Percentiles rank a stretch among this genome's conserved stretches.
Evolutionary conservation across 208 protist genomes (phyloP).

Genomic region (Leishmania guyanensis): DNA sequence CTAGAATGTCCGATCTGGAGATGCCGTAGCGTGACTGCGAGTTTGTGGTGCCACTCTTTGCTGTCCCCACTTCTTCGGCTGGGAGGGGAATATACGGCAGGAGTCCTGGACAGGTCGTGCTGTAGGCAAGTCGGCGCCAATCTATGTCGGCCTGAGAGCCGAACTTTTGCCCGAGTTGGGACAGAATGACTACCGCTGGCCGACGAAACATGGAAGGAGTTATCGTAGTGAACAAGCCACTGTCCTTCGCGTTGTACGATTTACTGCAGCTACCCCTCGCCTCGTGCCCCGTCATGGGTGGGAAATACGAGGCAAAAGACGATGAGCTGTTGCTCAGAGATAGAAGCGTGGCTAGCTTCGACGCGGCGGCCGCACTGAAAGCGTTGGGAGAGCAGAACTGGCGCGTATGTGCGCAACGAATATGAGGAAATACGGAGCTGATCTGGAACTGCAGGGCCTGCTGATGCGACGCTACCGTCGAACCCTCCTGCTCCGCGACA

Average conservation of each 20-base stretch:
- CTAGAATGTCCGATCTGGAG: neutral
- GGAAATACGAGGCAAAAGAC: conserved; percentile 29
- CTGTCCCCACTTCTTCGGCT: conserved; percentile 8
- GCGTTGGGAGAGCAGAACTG: conserved; percentile 51
- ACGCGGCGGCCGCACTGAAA: neutral
- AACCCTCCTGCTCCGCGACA: neutral
- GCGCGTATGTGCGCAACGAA: conserved; percentile 51
- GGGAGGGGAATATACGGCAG: conserved; percentile 45
- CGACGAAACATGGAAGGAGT: conserved; percentile 55
- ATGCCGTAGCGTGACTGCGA: conserved; percentile 7
- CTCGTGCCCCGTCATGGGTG: conserved; percentile 1
- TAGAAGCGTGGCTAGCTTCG: conserved; percentile 17
- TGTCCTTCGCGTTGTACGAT: conserved; percentile 48
- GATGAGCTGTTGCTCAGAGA: conserved; percentile 26
- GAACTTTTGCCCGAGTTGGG: conserved; percentile 84
- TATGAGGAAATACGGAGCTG: conserved; percentile 48
- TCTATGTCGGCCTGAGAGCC: conserved; percentile 69
- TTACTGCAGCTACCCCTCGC: neutral
- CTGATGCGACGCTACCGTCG: conserved; percentile 5
- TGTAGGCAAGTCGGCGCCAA: conserved; percentile 80
- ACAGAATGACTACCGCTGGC: conserved; percentile 83
- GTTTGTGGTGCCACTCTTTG: neutral
- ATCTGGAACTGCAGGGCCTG: conserved; percentile 40
- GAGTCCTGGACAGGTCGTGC: conserved; percentile 59
- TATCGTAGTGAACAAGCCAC: conserved; percentile 55